phyloP scores from a whole-genome alignment of 73 alveolate species.

The Paramecium pentaurelia region DNA sequence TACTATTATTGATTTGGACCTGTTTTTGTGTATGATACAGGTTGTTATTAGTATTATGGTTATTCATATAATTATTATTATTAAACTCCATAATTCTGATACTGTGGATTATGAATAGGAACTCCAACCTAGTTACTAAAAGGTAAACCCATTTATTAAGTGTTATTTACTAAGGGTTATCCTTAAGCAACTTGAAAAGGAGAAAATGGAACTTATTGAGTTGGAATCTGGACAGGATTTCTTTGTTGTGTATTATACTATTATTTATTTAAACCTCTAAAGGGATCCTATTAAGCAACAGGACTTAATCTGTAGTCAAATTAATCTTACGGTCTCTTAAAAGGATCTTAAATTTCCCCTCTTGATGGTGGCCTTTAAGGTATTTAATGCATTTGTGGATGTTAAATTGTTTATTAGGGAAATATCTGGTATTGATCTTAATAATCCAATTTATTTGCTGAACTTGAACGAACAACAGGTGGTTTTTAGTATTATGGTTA shows the following conservation, averaged over 20 bases:
- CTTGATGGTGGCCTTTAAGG: constrained; percentile 13
- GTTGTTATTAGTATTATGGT: background rate
- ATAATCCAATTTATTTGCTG: background rate
- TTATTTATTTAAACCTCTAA: background rate
- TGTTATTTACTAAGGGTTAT: background rate
- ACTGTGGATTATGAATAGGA: background rate
- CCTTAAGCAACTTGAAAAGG: background rate
- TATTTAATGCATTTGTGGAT: background rate
- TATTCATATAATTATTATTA: background rate
- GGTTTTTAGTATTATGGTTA: background rate
- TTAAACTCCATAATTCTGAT: background rate
- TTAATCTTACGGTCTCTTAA: background rate
- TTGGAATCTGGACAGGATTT: background rate
- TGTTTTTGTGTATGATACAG: background rate
- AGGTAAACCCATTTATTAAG: background rate
- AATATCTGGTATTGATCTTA: background rate
- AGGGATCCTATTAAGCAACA: background rate
- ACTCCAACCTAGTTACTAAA: background rate
- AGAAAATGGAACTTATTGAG: background rate
- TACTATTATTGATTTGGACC: background rate
- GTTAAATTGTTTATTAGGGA: background rate
- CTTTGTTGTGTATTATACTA: background rate
- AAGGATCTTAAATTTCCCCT: background rate
- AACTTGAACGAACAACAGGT: background rate
- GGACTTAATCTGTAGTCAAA: background rate